Conservation (phyloP, 108 stramenopile species). For the Stephanodiscus minutulus region DNA sequence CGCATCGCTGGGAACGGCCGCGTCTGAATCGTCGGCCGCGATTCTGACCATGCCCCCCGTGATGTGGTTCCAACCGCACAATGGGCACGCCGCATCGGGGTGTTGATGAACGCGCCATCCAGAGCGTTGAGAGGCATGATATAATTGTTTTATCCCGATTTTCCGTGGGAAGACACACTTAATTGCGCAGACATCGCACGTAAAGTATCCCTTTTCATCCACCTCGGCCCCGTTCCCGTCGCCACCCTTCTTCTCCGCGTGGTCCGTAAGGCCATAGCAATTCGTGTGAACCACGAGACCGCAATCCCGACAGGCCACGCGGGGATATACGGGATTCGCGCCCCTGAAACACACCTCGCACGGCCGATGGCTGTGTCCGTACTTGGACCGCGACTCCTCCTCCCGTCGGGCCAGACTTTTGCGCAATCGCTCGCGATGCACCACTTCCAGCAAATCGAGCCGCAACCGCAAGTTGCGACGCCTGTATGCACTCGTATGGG, state of each 20-base stretch:
- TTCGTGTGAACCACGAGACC: slow-evolving; percentile 43
- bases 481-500: slow-evolving; percentile 29
- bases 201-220: slow-evolving; percentile 37
- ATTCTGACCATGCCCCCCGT: slow-evolving; percentile 40
- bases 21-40: neutral
- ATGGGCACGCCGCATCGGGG: slow-evolving; percentile 26
- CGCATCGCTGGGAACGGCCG: neutral
- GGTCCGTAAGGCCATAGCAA: slow-evolving; percentile 40
- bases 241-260: neutral
- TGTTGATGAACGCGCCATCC: slow-evolving; percentile 31
- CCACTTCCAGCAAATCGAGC: slow-evolving; percentile 34
- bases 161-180: too few species aligned
- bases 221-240: slow-evolving; percentile 5
- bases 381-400: slow-evolving; percentile 21
- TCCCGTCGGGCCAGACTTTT: neutral
- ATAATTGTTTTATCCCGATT: too few species aligned
- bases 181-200: slow-evolving; percentile 39
- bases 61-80: slow-evolving; percentile 24
- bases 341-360: slow-evolving; percentile 48
- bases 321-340: slow-evolving; percentile 14
- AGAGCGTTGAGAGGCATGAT: slow-evolving; percentile 18
- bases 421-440: slow-evolving; percentile 17
- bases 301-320: slow-evolving; percentile 43
- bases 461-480: slow-evolving; percentile 30
- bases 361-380: slow-evolving; percentile 39